A percentile compares a stretch with the other conserved stretches of the same genome.
phyloP scores from a whole-genome alignment of 441 rosid genomes.

The Brassica balearica region DNA sequence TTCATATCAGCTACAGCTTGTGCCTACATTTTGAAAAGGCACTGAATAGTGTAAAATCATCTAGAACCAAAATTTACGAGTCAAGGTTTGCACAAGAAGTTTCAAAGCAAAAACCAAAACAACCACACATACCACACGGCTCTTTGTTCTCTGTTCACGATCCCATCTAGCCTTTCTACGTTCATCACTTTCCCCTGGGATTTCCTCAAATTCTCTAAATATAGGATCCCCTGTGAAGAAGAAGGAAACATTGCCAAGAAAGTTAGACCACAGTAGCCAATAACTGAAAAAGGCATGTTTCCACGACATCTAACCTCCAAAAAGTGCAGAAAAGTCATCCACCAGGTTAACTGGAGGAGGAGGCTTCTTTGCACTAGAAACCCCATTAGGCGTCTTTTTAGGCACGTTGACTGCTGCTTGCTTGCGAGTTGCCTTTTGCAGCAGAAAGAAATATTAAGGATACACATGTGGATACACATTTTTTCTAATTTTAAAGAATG shows the following conservation, averaged over 20 bases:
- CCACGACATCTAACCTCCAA: conserved; percentile 61
- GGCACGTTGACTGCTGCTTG: no score
- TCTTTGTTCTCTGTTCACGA: conserved; percentile 79
- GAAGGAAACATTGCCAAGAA: conserved; percentile 17
- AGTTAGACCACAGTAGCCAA: conserved; percentile 20
- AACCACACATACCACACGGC: conserved; percentile 68
- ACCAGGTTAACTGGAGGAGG: conserved; percentile 58
- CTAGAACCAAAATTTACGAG: conserved; percentile 9
- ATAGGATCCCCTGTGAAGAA: conserved; percentile 45
- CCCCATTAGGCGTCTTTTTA: background rate
- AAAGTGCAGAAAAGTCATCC: conserved; percentile 72
- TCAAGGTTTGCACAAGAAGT: no score
- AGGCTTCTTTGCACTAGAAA: conserved; percentile 61
- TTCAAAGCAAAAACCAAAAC: conserved; percentile 17
- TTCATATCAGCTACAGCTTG: conserved; percentile 94
- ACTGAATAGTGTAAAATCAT: conserved; percentile 28
- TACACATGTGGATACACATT: background rate
- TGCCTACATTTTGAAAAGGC: conserved; percentile 53
- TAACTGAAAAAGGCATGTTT: conserved; percentile 18
- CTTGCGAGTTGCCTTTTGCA: conserved; percentile 37
- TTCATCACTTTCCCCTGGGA: conserved; percentile 86
- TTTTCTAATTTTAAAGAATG: background rate
- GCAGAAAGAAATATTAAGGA: conserved; percentile 47
- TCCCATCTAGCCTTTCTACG: conserved; percentile 81
- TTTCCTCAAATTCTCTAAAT: conserved; percentile 75